A percentile compares a stretch with the other conserved stretches of the same genome.
Conservation (phyloP, 1,139 yeast genomes). For the Saccharomyces hybrid region DNA sequence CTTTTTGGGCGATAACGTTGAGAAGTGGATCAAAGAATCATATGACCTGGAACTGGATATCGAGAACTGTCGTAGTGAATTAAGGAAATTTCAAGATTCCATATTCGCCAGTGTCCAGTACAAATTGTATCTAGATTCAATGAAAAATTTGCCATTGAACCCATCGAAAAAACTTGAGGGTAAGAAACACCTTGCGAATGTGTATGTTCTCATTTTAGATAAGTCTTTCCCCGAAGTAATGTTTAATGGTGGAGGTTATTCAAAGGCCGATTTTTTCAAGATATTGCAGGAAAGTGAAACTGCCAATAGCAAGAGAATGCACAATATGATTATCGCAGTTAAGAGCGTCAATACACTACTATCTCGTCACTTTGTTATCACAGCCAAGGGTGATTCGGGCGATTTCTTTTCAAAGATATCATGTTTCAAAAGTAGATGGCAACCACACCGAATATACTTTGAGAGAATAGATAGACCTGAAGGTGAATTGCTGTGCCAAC, state of each 20-base stretch:
- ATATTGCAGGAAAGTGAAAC: not conserved
- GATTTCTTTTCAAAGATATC: slow-evolving; percentile 10
- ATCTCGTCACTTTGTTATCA: slow-evolving; percentile 16
- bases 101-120: slow-evolving; percentile 10
- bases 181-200: slow-evolving; percentile 10
- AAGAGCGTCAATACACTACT: slow-evolving; percentile 8
- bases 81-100: slow-evolving; percentile 6
- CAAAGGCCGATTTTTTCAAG: not conserved
- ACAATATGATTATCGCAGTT: slow-evolving; percentile 13
- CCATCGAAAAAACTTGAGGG: not conserved
- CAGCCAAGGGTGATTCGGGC: slow-evolving; percentile 16
- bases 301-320: slow-evolving; percentile 9
- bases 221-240: not conserved
- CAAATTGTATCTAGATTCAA: slow-evolving; percentile 11
- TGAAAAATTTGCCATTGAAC: slow-evolving; percentile 1
- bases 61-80: slow-evolving; percentile 6
- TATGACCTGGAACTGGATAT: slow-evolving; percentile 13
- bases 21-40: slow-evolving; percentile 13
- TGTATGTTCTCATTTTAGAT: slow-evolving; percentile 7
- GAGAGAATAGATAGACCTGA: not conserved
- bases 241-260: not conserved
- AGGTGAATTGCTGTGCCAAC: not conserved
- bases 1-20: slow-evolving; percentile 13
- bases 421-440: slow-evolving; percentile 10
- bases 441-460: slow-evolving; percentile 20